Percentiles rank a stretch among this genome's conserved stretches.
phyloP scores from a whole-genome alignment of 257 asterid genomes.

The Lavandula angustifolia region DNA sequence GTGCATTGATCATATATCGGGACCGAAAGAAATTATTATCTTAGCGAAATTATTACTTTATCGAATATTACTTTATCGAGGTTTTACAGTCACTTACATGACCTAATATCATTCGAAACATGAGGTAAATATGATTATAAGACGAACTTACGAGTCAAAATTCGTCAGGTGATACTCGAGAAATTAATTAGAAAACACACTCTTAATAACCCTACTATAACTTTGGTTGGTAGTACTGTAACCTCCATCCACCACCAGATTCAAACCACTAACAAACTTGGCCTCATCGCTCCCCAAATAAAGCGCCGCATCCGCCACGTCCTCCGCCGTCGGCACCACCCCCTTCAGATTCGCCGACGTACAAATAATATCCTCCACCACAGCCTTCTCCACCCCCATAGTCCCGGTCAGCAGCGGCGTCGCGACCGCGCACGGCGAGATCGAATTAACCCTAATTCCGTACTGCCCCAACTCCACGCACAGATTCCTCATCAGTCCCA shows the following conservation, averaged over 20 bases:
- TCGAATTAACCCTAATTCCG: conserved; percentile 67
- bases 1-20: too few species aligned
- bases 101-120: too few species aligned
- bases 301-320: conserved; percentile 86
- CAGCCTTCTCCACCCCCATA: conserved; percentile 48
- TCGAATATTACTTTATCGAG: too few species aligned
- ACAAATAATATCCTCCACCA: conserved; percentile 52
- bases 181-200: conserved; percentile 23
- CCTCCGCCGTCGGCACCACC: conserved; percentile 53
- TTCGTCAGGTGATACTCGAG: neutral
- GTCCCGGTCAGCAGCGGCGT: conserved; percentile 57
- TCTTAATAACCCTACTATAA: conserved; percentile 40
- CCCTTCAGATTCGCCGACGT: conserved; percentile 68
- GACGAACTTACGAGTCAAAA: too few species aligned
- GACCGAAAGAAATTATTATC: too few species aligned
- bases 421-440: conserved; percentile 79
- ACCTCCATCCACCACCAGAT: conserved; percentile 79
- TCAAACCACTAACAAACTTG: conserved; percentile 65
- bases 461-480: conserved; percentile 71
- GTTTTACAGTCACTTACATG: too few species aligned
- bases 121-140: too few species aligned
- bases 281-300: conserved; percentile 63
- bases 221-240: conserved; percentile 65
- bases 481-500: conserved; percentile 64
- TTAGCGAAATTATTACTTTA: too few species aligned